Base-by-base conservation (phyloP, 2,329 filamentous ascomycete genomes). In the Pyrenochaeta sp. region DNA sequence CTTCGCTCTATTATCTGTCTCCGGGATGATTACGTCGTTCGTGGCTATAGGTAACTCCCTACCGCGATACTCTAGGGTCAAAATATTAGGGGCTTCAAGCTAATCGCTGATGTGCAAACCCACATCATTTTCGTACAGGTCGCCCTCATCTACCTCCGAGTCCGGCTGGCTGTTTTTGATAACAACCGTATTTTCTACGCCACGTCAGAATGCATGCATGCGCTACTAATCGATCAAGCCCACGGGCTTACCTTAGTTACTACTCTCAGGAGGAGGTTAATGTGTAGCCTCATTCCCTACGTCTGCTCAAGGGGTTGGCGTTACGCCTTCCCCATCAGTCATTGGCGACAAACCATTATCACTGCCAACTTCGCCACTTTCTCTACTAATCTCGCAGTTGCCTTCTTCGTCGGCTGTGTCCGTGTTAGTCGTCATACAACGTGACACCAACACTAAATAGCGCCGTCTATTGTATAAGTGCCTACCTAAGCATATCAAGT, bases 151-250 rank as follows among this genome's bases (percentile, higher is more conserved):
- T 42, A 44, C 51, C 48, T 61, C 56, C 54, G 13, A 39, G 28
- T 40, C 36, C 22, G 50, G 12, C 37, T 65, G 45, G 34, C 50
- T 62, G 34, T 58, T 52, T 54, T 56, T 24, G 34, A 62, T 52
- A n/a, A 65, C 49, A 34, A 62, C 51, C 45, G 32, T 32, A 58
- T 58, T 56, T 43, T 53, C 62, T 65, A 59, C 48, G 56, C 42
- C 53, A 54, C 52, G 49, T 65, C 32, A 65, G 62, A 58, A 60
- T 56, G 59, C 12, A 39, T 55, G 44, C 59, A 30, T 25, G 19
- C 36, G 52, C 55, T 59, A 53, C 53, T 22, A 45, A 30, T 9
- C 40, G 25, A 44, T 47, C 30, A 24, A 25, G 28, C 49, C 28
- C 9, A 12, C 51, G 56, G 30, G 36, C 59, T 62, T 60, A 61